Evolutionary conservation across 257 asterid species (phyloP), one percentile per base, ranked within the genome.

Genomic region (Cordia subcordata): DNA sequence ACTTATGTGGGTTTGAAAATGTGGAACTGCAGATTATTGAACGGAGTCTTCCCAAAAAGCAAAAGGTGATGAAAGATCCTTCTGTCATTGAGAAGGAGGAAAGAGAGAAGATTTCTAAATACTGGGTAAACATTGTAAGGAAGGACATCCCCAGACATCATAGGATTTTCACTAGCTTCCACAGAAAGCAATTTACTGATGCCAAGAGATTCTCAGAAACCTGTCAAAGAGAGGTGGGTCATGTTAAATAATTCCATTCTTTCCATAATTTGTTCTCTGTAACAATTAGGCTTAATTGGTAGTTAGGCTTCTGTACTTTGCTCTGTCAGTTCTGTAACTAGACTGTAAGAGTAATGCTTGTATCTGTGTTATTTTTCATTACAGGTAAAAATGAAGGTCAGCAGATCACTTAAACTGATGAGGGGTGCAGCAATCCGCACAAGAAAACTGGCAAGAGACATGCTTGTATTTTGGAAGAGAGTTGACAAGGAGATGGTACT

Each of bases 401-500:
- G 94, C 73, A 72, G 99, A 74, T 89, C 99, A 42, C 75, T 89
- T 61, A 89, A 89, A 68, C 64, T 86, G 80, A 89, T 89, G 96
- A 83, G 81, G 78, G 86, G 94, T 72, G 95, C 97, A 66, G 84
- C 85, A 37, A 59, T 86, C 21, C 84, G 97, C 68, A 86, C 99
- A 46, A 80, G 97, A 80, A 89, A 79, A 80, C 70, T 93, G 81
- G 91, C 97, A 8, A 85, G 94, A 61, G 97, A 89, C 73, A 89
- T 93, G 99, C 76, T 93, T 37, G 90, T 86, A 22, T 82, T 81
- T 68, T 93, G 99, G 99, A 93, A 93, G 83, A 89, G 95, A 86
- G 96, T 89, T 49, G 99, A 93, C 74, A 89, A 89, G 76, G 97
- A 93, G 95, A 93, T 89, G 99, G 97, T 93, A 86, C 22, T 38